phyloP scores from a whole-genome alignment of 1,284 basidiomycete genomes.

The Ceratobasidium papillatum region DNA sequence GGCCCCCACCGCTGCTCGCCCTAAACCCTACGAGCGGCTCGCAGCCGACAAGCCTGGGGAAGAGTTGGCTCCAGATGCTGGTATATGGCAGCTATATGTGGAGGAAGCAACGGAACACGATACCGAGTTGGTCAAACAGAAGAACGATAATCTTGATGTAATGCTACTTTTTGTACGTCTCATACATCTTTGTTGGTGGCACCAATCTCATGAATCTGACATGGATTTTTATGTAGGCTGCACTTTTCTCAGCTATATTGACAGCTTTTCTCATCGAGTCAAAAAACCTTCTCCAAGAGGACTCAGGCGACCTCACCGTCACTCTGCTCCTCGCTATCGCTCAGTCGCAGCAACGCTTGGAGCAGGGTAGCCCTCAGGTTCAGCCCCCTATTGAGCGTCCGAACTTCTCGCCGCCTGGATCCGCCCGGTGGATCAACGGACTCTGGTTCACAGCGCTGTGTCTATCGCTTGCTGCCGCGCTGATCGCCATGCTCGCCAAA shows the following conservation, averaged over 20 bases:
- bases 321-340: conserved; percentile 25
- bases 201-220: too few species aligned
- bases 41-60: background rate
- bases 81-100: background rate
- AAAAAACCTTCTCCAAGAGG: conserved; percentile 16
- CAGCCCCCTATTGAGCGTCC: background rate
- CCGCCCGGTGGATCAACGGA: conserved; percentile 27
- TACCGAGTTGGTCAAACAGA: background rate
- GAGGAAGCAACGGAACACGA: conserved; percentile 6
- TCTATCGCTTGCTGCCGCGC: conserved; percentile 5
- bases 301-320: conserved; percentile 3
- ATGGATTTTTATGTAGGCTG: conserved; percentile 7
- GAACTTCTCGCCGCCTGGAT: background rate
- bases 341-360: background rate
- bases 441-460: conserved; percentile 31
- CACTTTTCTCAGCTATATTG: conserved; percentile 33
- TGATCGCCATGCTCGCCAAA: conserved; percentile 34
- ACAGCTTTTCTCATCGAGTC: conserved; percentile 36
- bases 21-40: background rate
- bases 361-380: background rate
- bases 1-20: background rate
- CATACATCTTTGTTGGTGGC: background rate
- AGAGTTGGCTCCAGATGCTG: background rate
- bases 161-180: conserved; percentile 4
- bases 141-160: background rate